A percentile compares a stretch with the other conserved stretches of the same genome.
Evolutionary conservation across 805 yeast species (phyloP).

Genomic region (Wickerhamiella alocasiicola): DNA sequence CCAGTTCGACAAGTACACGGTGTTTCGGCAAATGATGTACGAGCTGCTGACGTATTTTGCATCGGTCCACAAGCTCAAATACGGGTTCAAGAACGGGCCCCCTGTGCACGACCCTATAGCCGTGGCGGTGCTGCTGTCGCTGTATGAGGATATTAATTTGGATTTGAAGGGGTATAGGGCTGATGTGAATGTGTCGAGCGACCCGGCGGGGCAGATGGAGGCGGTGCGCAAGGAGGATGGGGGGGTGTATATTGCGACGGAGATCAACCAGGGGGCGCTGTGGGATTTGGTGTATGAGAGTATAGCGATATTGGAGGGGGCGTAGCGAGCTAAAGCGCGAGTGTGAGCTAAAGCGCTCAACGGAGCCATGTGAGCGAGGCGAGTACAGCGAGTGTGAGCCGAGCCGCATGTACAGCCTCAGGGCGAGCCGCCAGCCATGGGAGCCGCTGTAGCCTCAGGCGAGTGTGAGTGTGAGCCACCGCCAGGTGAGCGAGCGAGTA

Average conservation of each 20-base stretch:
- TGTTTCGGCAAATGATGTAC: constrained; percentile 40
- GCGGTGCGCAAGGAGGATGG: constrained; percentile 8
- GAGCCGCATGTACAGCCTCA: not conserved
- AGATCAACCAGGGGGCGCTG: constrained; percentile 37
- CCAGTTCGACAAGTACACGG: constrained; percentile 28
- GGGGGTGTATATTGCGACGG: constrained; percentile 23
- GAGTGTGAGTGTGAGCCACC: too few relatives aligned
- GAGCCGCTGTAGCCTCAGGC: too few relatives aligned
- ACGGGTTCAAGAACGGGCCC: constrained; percentile 44
- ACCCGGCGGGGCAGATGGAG: constrained; percentile 1
- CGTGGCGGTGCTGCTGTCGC: constrained; percentile 42
- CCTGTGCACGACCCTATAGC: constrained; percentile 77
- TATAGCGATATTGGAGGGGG: constrained; percentile 19
- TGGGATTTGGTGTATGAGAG: constrained; percentile 21
- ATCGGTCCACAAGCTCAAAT: constrained; percentile 32
- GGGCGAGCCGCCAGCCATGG: too few relatives aligned
- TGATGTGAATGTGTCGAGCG: constrained; percentile 2
- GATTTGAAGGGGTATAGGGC: constrained; percentile 7
- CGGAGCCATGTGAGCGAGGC: too few relatives aligned
- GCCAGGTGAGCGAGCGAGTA: too few relatives aligned
- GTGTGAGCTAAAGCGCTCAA: too few relatives aligned
- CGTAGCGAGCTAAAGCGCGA: too few relatives aligned
- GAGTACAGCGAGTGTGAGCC: constrained; percentile 1
- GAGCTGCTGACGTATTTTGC: constrained; percentile 44
- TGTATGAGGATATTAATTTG: constrained; percentile 24